Conservation (phyloP, 371 early-diverging fungal genomes). For the Lichtheimia corymbifera region DNA sequence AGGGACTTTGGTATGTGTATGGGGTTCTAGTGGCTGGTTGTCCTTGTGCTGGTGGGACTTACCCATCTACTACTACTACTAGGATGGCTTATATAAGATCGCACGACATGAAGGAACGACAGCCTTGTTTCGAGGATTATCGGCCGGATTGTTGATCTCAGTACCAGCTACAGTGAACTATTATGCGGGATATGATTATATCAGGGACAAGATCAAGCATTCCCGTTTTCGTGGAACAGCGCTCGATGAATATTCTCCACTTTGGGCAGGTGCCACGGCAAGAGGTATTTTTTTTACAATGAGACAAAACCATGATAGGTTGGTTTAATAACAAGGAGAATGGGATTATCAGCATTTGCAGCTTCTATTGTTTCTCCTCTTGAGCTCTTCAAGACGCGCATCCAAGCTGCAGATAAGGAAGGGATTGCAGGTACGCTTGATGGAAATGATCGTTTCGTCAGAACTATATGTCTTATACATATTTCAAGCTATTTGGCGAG, state of each 20-base stretch:
- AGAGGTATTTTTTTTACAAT: conserved; percentile 55
- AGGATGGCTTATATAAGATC: conserved; percentile 84
- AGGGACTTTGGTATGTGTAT: conserved; percentile 30
- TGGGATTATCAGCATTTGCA: conserved; percentile 56
- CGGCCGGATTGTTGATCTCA: conserved; percentile 87
- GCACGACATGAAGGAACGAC: conserved; percentile 79
- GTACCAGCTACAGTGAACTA: conserved; percentile 93
- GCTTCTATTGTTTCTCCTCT: conserved; percentile 87
- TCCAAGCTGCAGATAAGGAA: conserved; percentile 71
- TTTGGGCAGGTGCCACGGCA: conserved; percentile 84
- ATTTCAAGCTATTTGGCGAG: conserved; percentile 51
- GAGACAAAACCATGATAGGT: too few relatives aligned
- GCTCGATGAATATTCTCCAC: conserved; percentile 55
- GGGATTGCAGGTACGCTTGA: conserved; percentile 41
- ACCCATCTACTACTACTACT: not conserved
- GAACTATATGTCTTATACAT: too few relatives aligned
- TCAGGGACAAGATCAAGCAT: conserved; percentile 54
- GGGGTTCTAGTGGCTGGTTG: too few relatives aligned
- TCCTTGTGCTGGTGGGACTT: too few relatives aligned
- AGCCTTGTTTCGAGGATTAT: conserved; percentile 88
- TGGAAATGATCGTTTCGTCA: too few relatives aligned
- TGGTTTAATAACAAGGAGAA: too few relatives aligned
- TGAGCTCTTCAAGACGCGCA: conserved; percentile 88
- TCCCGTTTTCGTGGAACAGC: conserved; percentile 27
- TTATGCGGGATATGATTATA: conserved; percentile 92